Evolutionary conservation across 768 basidiomycete species (phyloP), one percentile per base, ranked within the genome.

Genomic region (Dentipellis fragilis): DNA sequence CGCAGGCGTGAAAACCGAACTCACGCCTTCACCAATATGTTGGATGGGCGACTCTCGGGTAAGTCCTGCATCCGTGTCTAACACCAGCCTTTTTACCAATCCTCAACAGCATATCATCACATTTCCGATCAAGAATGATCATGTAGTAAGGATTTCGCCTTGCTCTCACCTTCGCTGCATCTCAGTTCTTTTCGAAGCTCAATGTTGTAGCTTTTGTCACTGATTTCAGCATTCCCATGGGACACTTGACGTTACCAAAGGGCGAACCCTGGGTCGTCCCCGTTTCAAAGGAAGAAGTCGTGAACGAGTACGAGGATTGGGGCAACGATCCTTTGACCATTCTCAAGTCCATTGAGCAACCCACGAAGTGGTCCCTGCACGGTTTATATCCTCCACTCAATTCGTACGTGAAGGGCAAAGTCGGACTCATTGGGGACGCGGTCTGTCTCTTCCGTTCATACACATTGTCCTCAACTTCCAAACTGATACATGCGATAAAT

Each of bases 321-420:
- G 80, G 79, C 4, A 62, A 64, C 8, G 78, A 81, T 56, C 74
- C 69, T 5, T 64, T 59, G 49, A 65, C 61, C 5, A 67, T 81
- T 14, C 62, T 81, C 0, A 62, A 71, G 14, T 72, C 76, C 57
- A 66, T 79, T 49, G 68, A 72, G 51, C 68, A 69, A 14, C 72
- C 76, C 2, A 78, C 69, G 51, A 78, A 74, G 65, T 83, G 80
- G 81, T 71, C 65, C 34, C 74, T 83, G 42, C 80, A 81, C 52
- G 67, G 71, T 7, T 54, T 81, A 19, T 61, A 73, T 50, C 80
- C 77, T 1, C 75, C 74, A 5, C 67, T 83, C 17, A 52, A 68
- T 16, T 72, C 63, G 12, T 83, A 70, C 59, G 69, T 76, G 29
- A 71, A 67, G 21, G 74, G 73, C 1, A 70, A 69, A n/a, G 67